Evolutionary conservation across 305 asterid species (phyloP).

Genomic region (Fraxinus platypoda): DNA sequence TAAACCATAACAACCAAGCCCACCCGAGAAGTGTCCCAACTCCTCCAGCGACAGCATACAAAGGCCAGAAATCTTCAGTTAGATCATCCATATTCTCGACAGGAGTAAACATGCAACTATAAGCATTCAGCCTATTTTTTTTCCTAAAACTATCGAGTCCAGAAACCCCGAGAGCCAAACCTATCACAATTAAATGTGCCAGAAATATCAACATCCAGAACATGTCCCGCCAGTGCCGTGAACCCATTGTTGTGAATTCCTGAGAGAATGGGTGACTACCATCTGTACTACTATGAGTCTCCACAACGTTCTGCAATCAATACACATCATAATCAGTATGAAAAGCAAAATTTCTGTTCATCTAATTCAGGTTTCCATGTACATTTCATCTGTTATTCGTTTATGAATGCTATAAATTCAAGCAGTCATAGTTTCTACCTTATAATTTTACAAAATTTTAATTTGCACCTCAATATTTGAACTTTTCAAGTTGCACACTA

Average conservation of each 20-base stretch:
- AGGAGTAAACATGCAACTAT: constrained; percentile 59
- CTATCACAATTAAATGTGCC: constrained; percentile 65
- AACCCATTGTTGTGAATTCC: constrained; percentile 44
- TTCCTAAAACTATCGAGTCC: constrained; percentile 79
- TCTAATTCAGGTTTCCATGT: not conserved
- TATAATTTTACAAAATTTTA: not conserved
- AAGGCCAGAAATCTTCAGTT: constrained; percentile 89
- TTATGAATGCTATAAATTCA: not conserved
- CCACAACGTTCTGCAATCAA: constrained; percentile 57
- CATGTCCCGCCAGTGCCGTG: constrained; percentile 84
- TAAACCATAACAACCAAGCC: constrained; percentile 80
- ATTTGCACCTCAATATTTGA: not conserved
- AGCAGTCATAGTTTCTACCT: not conserved
- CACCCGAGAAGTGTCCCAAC: constrained; percentile 75
- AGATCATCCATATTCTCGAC: constrained; percentile 72
- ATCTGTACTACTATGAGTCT: constrained; percentile 17
- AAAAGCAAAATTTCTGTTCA: not conserved
- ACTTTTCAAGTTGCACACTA: not conserved
- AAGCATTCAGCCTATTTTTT: constrained; percentile 83
- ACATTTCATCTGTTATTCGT: not conserved
- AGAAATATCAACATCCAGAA: constrained; percentile 82
- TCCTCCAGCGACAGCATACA: constrained; percentile 78
- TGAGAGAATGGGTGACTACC: constrained; percentile 33
- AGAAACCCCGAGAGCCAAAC: constrained; percentile 69
- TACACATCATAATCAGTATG: not conserved